phyloP scores from a whole-genome alignment of 2,329 filamentous ascomycete genomes.

The Rhytidhysteron rufulum region DNA sequence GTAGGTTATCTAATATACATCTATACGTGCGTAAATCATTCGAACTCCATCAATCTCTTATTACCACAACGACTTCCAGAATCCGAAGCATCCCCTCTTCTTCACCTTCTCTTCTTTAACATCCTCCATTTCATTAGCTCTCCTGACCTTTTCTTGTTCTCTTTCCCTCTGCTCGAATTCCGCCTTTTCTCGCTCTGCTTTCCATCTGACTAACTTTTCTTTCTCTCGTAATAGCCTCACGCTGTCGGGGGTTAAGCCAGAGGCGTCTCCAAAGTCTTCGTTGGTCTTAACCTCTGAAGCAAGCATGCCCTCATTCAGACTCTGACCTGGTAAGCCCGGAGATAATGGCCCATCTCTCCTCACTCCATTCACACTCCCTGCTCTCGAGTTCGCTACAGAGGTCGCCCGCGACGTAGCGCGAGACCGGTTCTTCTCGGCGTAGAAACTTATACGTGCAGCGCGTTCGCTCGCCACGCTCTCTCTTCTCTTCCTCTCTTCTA shows the following conservation, averaged over 20 bases:
- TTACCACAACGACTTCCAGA: conserved; percentile 1
- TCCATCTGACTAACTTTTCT: conserved; percentile 10
- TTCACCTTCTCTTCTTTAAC: conserved; percentile 24
- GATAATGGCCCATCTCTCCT: not conserved
- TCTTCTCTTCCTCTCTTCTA: conserved; percentile 7
- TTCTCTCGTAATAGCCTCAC: conserved; percentile 7
- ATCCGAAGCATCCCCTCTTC: conserved; percentile 7
- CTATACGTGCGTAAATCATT: too few relatives aligned
- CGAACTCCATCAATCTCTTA: not conserved
- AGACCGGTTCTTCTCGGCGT: not conserved
- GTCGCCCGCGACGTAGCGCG: not conserved
- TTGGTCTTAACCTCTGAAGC: not conserved
- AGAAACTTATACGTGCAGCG: not conserved
- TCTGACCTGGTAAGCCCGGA: not conserved
- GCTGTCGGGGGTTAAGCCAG: conserved; percentile 8
- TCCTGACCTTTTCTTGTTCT: conserved; percentile 9
- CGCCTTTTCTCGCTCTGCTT: conserved; percentile 17
- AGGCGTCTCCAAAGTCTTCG: not conserved
- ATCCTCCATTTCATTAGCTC: conserved; percentile 16
- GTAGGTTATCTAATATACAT: too few relatives aligned
- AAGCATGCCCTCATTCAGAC: not conserved
- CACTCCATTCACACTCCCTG: too few relatives aligned
- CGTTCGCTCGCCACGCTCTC: conserved; percentile 6
- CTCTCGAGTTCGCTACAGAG: too few relatives aligned
- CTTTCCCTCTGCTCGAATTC: conserved; percentile 18